phyloP scores from a whole-genome alignment of 2,329 filamentous ascomycete species.

The Ascochyta lentis region DNA sequence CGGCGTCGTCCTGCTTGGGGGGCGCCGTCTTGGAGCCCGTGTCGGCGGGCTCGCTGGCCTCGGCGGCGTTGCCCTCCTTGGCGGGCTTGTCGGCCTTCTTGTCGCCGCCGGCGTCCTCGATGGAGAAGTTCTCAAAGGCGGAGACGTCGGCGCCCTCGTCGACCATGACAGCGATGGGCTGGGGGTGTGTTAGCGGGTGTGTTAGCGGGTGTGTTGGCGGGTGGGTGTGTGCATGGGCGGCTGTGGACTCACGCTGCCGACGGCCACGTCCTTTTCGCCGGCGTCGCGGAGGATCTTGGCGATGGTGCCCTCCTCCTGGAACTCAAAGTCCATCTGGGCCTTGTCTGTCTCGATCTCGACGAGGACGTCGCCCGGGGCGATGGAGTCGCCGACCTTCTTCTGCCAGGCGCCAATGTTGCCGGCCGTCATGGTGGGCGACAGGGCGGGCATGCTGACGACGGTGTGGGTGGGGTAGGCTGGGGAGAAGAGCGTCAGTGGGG shows the following conservation, averaged over 20 bases:
- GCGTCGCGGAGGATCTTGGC: conserved; percentile 93
- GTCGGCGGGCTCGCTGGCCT: conserved; percentile 66
- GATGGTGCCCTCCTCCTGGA: conserved; percentile 95
- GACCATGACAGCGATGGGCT: conserved; percentile 96
- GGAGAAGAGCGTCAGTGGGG: conserved; percentile 39
- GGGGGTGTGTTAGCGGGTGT: conserved; percentile 36
- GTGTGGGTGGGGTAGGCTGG: conserved; percentile 94
- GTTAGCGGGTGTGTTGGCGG: no score
- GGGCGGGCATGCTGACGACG: conserved; percentile 95
- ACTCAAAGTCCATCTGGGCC: conserved; percentile 99
- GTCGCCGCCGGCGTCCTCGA: conserved; percentile 90
- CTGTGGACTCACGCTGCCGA: conserved; percentile 76
- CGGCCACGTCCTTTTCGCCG: conserved; percentile 90
- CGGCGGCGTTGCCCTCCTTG: conserved; percentile 66
- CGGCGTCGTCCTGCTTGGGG: conserved; percentile 53
- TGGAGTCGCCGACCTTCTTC: conserved; percentile 90
- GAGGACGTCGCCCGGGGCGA: conserved; percentile 90
- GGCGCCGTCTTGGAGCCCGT: conserved; percentile 66
- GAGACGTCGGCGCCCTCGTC: conserved; percentile 88
- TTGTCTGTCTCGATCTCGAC: conserved; percentile 99
- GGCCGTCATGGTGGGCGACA: conserved; percentile 96
- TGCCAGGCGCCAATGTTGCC: conserved; percentile 98
- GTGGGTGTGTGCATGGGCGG: no score
- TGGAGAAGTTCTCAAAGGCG: conserved; percentile 86
- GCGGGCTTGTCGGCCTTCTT: conserved; percentile 68